A percentile compares a stretch with the other conserved stretches of the same genome.
Conservation (phyloP, 2,329 filamentous ascomycete genomes). For the Calonectria pseudoturangicola region DNA sequence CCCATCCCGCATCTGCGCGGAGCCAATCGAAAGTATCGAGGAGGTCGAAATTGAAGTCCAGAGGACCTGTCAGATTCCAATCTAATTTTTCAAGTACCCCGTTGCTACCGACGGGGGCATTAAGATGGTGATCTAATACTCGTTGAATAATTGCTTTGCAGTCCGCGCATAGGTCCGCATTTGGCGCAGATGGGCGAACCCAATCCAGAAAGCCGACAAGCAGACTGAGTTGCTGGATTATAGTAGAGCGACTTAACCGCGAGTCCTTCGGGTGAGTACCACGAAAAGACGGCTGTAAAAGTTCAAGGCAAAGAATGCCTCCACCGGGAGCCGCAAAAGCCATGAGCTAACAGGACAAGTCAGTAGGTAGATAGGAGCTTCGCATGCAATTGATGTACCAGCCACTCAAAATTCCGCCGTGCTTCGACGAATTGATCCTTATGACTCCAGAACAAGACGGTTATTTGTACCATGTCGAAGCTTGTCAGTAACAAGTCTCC, state of each 20-base stretch:
- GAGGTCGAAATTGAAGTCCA: constrained; percentile 67
- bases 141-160: constrained; percentile 68
- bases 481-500: constrained; percentile 36
- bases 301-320: constrained; percentile 69
- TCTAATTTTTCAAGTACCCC: constrained; percentile 54
- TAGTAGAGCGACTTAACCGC: constrained; percentile 61
- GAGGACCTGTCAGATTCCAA: constrained; percentile 57
- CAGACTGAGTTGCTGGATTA: constrained; percentile 71
- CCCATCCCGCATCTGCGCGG: constrained; percentile 46
- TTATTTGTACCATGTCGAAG: constrained; percentile 35
- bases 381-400: constrained; percentile 53
- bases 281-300: constrained; percentile 62
- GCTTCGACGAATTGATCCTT: constrained; percentile 38
- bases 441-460: constrained; percentile 39
- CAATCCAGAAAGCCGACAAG: constrained; percentile 71
- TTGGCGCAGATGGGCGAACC: constrained; percentile 68
- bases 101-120: constrained; percentile 52
- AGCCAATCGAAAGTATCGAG: constrained; percentile 70
- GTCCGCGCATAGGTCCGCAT: constrained; percentile 66
- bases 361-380: constrained; percentile 66
- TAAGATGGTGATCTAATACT: constrained; percentile 70
- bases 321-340: constrained; percentile 68
- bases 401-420: constrained; percentile 39
- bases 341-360: constrained; percentile 66
- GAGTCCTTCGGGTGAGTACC: constrained; percentile 39